Evolutionary conservation across 1,284 basidiomycete genomes (phyloP), one percentile per base, ranked within the genome.

Genomic region (Leucoagaricus sp.): DNA sequence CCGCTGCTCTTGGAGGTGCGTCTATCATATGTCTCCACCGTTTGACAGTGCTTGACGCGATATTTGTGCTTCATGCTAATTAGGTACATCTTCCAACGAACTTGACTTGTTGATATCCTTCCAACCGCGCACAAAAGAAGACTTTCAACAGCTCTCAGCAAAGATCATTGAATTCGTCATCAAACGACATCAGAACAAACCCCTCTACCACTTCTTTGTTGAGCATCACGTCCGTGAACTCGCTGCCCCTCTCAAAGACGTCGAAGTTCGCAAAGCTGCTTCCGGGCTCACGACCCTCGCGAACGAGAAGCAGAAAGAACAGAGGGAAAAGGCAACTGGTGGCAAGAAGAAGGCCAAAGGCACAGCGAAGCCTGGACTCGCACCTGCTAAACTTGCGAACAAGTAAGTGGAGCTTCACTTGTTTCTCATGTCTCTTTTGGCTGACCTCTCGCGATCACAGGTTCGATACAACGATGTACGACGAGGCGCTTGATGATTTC

Each of bases 261-360:
- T 94, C 50, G 94, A 98, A 66, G 87, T 94, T 31, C 84, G 93
- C 61, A 96, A 96, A 70, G 89, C 85, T 1, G 92, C 93, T 3
- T 90, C 85, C 53, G 84, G 78, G 13, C 75, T 98, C 53, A 93
- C 91, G 17, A 87, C 91, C 1, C 77, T 97, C 10, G 90, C 93
- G 49, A 96, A 96, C 68, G 93, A 95, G 76, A 98, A 98, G 76
- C 93, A 95, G 76, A 91, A 86, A 72, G 93, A 94, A 69, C 85
- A 88, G 69, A 79, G 88, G 59, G 93, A 94, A 48, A 93, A 91
- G 73, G 80, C 86, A 0, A 87, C n/a, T n/a, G n/a, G 85, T 61
- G 92, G 93, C 21, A 96, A 95, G 84, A 95, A 94, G 80, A 96
- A 95, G 76, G 79, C 84, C 58, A 88, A 91, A 70, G 71, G 77